Base-by-base conservation (phyloP, 345 rosid genomes). In the Triadica sebifera region DNA sequence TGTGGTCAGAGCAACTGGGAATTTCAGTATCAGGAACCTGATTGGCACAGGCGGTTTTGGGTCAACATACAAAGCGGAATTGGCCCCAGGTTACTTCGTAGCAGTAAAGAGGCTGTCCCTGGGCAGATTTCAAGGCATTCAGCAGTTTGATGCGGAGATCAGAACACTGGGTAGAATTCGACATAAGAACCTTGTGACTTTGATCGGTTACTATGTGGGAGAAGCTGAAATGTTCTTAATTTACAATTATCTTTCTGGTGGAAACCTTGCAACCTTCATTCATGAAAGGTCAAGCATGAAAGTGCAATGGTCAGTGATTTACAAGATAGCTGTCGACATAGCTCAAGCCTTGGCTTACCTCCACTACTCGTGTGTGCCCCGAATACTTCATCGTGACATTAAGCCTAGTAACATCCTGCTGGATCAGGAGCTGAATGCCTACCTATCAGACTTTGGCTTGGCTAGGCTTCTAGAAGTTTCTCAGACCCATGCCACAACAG, bases 61-160 rank as follows among this genome's bases (percentile, higher is more conserved):
- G 56, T 87, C 91, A 65, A 89, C 93, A 19, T 89, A 89, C 85
- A 86, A 81, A 80, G 91, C 93, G 22, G 91, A 89, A 77, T 24
- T 89, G 76, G 58, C 75, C 25, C 87, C 89, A 1, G 93, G 89
- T 77, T 82, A 79, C 79, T 75, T 82, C 41, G 88, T 89, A 16
- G 93, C 93, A 39, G 88, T 89, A 20, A 89, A 89, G 84, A 87
- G 80, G 86, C 91, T 89, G 46, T 86, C 84, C 17, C 76, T 86
- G 8, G 89, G 91, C 59, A 81, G 88, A 68, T 84, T 89, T 77
- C 91, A 89, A 70, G 91, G 93, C 22, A 47, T 80, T 51, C 82
- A 87, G 75, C 93, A 89, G 74, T 89, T 89, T 71, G 89, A 89
- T 75, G 93, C 93, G 38, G 93, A 89, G 83, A 89, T 89, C 68